Evolutionary conservation across 2,329 filamentous ascomycete species (phyloP).

Genomic region (Colletotrichum sp.): DNA sequence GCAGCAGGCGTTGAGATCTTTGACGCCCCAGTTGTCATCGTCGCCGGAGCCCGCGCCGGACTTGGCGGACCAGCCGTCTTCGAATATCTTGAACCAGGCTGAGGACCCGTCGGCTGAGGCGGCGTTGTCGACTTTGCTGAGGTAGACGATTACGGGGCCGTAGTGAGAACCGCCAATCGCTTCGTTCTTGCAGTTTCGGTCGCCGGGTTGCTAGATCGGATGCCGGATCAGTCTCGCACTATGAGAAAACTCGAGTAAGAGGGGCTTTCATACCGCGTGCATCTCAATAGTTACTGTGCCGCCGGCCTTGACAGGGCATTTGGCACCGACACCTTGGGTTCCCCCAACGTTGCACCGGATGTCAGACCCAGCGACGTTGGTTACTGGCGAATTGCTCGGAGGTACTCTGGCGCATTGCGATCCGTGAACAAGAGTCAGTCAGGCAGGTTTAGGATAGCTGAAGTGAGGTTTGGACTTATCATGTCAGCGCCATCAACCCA

Average conservation of each 20-base stretch:
- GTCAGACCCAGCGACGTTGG: conserved; percentile 44
- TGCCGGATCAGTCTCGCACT: background rate
- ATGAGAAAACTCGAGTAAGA: background rate
- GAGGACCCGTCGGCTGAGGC: conserved; percentile 45
- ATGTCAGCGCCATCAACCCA: conserved; percentile 48
- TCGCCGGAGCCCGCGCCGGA: conserved; percentile 40
- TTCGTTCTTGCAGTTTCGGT: conserved; percentile 49
- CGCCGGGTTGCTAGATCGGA: conserved; percentile 44
- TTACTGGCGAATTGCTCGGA: conserved; percentile 54
- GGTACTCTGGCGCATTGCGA: conserved; percentile 54
- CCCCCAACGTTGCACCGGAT: conserved; percentile 52
- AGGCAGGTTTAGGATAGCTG: background rate
- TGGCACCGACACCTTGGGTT: conserved; percentile 36
- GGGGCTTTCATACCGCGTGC: conserved; percentile 45
- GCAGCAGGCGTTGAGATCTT: conserved; percentile 42
- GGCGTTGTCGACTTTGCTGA: conserved; percentile 54
- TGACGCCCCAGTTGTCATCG: conserved; percentile 50
- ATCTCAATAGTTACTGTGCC: conserved; percentile 60
- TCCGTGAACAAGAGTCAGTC: conserved; percentile 31
- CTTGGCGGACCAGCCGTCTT: conserved; percentile 45
- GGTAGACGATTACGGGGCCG: conserved; percentile 58
- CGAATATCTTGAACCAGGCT: conserved; percentile 59
- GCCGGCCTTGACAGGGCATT: conserved; percentile 53
- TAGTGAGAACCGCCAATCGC: conserved; percentile 61
- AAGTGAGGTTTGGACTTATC: conserved; percentile 32